Conservation (phyloP, 2,329 filamentous ascomycete genomes). For the Fusarium equiseti region DNA sequence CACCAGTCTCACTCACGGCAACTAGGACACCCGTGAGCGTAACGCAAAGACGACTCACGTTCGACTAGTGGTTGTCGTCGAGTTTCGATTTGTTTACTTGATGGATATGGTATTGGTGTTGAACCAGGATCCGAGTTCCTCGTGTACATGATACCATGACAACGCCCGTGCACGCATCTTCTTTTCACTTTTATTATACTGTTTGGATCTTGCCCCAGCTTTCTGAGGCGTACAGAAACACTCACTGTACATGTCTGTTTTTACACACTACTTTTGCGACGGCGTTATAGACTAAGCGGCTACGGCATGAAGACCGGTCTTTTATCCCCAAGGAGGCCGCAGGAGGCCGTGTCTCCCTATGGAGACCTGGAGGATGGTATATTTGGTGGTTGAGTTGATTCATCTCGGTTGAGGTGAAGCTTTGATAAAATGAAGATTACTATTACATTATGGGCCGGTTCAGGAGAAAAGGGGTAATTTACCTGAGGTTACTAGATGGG, state of each 20-base stretch:
- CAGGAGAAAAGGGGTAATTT: slow-evolving; percentile 33
- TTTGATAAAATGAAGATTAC: slow-evolving; percentile 22
- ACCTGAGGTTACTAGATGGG: slow-evolving; percentile 11
- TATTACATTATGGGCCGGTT: slow-evolving; percentile 25
- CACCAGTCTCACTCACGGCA: slow-evolving; percentile 69
- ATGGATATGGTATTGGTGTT: slow-evolving; percentile 12
- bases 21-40: slow-evolving; percentile 72
- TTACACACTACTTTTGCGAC: slow-evolving; percentile 37
- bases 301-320: slow-evolving; percentile 37
- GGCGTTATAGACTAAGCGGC: slow-evolving; percentile 47
- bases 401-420: slow-evolving; percentile 34
- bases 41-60: slow-evolving; percentile 82
- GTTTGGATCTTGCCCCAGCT: slow-evolving; percentile 32
- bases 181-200: slow-evolving; percentile 12
- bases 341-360: slow-evolving; percentile 15
- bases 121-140: slow-evolving; percentile 35
- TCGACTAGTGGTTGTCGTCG: slow-evolving; percentile 71
- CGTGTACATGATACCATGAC: slow-evolving; percentile 55
- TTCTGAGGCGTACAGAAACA: slow-evolving; percentile 38
- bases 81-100: slow-evolving; percentile 29
- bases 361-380: slow-evolving; percentile 26
- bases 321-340: slow-evolving; percentile 15
- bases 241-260: slow-evolving; percentile 24
- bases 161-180: slow-evolving; percentile 36
- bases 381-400: slow-evolving; percentile 25